Percentiles rank a stretch among this genome's conserved stretches.
These are phyloP conservation scores for Sphaerosporella brunnea DNA, from an alignment of 495 filamentous ascomycete species.

Conservation along the genomic window DNA sequence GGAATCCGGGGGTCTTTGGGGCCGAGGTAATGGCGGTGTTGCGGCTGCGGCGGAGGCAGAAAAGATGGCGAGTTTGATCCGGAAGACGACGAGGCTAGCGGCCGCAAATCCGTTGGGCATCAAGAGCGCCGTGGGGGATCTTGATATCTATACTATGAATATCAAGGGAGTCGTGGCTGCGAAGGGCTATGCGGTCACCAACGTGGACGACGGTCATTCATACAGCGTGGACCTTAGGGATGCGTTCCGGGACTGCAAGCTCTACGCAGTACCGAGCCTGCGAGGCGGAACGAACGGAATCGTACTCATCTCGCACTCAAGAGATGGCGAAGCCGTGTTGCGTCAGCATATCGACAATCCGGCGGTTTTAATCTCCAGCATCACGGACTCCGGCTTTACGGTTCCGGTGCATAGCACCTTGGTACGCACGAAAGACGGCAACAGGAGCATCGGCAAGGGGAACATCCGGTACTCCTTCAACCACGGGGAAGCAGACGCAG, in stretches of 20 bases:
- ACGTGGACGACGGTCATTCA: not conserved
- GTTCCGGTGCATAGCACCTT: conserved; percentile 16
- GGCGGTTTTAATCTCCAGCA: conserved; percentile 17
- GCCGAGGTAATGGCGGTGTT: not conserved
- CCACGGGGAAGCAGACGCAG: conserved; percentile 1
- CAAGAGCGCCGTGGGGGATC: conserved; percentile 12
- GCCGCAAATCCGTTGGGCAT: conserved; percentile 11
- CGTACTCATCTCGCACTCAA: conserved; percentile 15
- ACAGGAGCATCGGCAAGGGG: not conserved
- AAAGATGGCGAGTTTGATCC: conserved; percentile 15
- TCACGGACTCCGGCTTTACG: conserved; percentile 11
- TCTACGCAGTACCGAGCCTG: conserved; percentile 15
- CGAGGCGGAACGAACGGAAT: conserved; percentile 15
- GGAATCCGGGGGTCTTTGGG: not conserved
- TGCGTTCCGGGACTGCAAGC: conserved; percentile 9
- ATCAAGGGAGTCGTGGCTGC: conserved; percentile 15
- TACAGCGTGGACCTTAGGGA: conserved; percentile 3
- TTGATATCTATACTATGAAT: conserved; percentile 17
- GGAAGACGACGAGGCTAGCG: conserved; percentile 15
- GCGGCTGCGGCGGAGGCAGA: conserved; percentile 15
- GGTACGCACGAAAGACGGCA: not conserved
- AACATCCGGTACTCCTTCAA: conserved; percentile 5
- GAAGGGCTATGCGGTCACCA: conserved; percentile 7
- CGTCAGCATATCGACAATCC: conserved; percentile 19
- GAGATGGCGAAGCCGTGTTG: conserved; percentile 18